phyloP scores from a whole-genome alignment of 352 stramenopile genomes.

The Phytophthora colocasiae region DNA sequence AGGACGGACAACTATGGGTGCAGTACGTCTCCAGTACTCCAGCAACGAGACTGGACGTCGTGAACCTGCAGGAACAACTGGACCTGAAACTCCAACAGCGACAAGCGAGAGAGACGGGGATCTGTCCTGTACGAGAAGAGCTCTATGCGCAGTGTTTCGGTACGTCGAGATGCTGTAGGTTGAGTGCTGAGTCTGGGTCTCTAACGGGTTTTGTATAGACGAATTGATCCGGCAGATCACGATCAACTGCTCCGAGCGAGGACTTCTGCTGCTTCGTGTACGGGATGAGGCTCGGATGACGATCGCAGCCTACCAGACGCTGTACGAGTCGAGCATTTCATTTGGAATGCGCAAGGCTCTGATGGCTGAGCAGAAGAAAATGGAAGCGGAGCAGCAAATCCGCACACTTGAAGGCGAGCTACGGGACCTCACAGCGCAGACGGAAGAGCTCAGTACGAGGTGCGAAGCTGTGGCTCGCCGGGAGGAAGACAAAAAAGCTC shows the following conservation, averaged over 20 bases:
- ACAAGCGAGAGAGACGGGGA: slow-evolving; percentile 92
- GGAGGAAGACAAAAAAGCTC: slow-evolving; percentile 68
- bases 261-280: slow-evolving; percentile 89
- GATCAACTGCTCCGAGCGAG: slow-evolving; percentile 93
- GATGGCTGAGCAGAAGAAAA: slow-evolving; percentile 93
- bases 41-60: slow-evolving; percentile 91
- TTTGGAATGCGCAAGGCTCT: slow-evolving; percentile 95
- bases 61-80: slow-evolving; percentile 92
- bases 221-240: slow-evolving; percentile 94
- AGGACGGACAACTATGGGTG: slow-evolving; percentile 93
- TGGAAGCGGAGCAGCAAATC: slow-evolving; percentile 87
- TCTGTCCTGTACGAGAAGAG: slow-evolving; percentile 93
- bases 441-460: slow-evolving; percentile 72
- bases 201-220: slow-evolving; percentile 46
- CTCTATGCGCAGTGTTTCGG: slow-evolving; percentile 94
- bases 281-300: slow-evolving; percentile 94
- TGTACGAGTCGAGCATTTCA: slow-evolving; percentile 93
- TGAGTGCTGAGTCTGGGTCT: too few species aligned
- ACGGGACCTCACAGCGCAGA: slow-evolving; percentile 80
- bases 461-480: slow-evolving; percentile 67
- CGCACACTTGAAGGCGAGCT: slow-evolving; percentile 79
- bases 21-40: slow-evolving; percentile 94
- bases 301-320: slow-evolving; percentile 92
- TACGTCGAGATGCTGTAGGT: slow-evolving; percentile 17
- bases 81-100: slow-evolving; percentile 91